phyloP scores from a whole-genome alignment of 148 eudicot genomes.

The Fagopyrum tataricum region DNA sequence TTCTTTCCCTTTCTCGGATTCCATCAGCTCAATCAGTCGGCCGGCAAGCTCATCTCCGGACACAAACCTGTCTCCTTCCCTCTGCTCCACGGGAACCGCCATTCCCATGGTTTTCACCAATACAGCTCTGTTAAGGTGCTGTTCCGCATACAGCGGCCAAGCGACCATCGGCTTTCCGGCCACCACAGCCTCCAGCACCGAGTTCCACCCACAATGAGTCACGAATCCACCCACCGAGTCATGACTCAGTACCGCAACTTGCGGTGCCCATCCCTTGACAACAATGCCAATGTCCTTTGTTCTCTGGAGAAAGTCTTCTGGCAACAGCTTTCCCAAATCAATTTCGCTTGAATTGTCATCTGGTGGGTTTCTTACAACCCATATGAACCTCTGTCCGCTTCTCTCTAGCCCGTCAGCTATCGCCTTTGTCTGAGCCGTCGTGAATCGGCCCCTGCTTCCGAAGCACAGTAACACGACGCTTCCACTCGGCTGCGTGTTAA shows the following conservation, averaged over 20 bases:
- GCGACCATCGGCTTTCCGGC: conserved; percentile 30
- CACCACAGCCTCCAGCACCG: conserved; percentile 24
- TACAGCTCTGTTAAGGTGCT: conserved; percentile 20
- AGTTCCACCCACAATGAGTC: conserved; percentile 33
- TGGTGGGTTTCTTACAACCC: conserved; percentile 21
- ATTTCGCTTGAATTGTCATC: background rate
- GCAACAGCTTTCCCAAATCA: conserved; percentile 6
- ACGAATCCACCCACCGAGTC: conserved; percentile 28
- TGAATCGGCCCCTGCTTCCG: conserved; percentile 26
- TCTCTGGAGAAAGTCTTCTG: conserved; percentile 20
- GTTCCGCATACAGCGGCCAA: conserved; percentile 29
- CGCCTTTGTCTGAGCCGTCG: conserved; percentile 25
- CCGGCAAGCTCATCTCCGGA: conserved; percentile 12
- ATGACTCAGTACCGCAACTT: conserved; percentile 18
- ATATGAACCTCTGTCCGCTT: conserved; percentile 20
- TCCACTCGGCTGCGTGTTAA: conserved; percentile 26
- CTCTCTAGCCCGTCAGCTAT: conserved; percentile 31
- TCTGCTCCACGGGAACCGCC: conserved; percentile 16
- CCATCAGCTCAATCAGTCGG: conserved; percentile 10
- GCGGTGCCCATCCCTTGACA: conserved; percentile 28
- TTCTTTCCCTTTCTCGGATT: conserved; percentile 13
- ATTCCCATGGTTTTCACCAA: conserved; percentile 24
- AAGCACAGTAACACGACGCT: conserved; percentile 38
- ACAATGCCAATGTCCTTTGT: conserved; percentile 17
- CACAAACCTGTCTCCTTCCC: conserved; percentile 15